Base-by-base conservation (phyloP, 202 grass and related monocot species). In the Elaeis oleifera region DNA sequence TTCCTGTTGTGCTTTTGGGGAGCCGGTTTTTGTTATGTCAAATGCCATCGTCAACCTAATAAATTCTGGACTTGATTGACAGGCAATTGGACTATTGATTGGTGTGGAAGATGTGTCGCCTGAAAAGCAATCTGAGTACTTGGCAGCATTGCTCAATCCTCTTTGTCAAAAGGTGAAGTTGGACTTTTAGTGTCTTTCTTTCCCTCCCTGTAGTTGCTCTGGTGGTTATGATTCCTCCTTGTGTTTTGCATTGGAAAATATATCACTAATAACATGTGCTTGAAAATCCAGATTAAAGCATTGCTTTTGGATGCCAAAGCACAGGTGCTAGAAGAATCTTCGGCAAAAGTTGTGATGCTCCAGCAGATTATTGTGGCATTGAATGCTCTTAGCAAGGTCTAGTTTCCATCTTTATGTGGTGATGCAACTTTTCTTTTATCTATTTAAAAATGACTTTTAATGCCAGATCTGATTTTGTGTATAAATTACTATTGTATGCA, bases 331-430 rank as follows among this genome's bases (percentile, higher is more conserved):
- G 82, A 89, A 59, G 92, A 91, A 78, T 81, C 79, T 58, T 86
- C 84, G 31, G 67, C 71, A 52, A 86, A 80, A 69, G 64, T 66
- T 1, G 51, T 63, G 23, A 79, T 56, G 23, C 77, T 92, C 60
- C 92, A 89, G 68, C 92, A 89, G 64, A 97, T 97, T 67, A 88
- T 89, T 58, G 71, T 84, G 83, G 92, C 92, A 63, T 74, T 97
- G 61, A 89, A 84, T 86, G 89, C 89, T 76, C 61, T 91, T 70
- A 91, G 81, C 92, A 97, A 97, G 92, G 92, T 97, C 68, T 79
- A 36, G 4, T 64, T 58, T 65, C 21, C 23, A 53, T 32, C 21
- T 18, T 29, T 7, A 58, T 58, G 18, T 1, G 61, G 27, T 69
- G 65, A 52, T 52, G 14, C 27, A 15, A 7, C n/a, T 26, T 53